A percentile compares a stretch with the other conserved stretches of the same genome.
These are phyloP conservation scores for Neurospora pannonica DNA, from an alignment of 495 filamentous ascomycete genomes.

Conservation along the genomic window DNA sequence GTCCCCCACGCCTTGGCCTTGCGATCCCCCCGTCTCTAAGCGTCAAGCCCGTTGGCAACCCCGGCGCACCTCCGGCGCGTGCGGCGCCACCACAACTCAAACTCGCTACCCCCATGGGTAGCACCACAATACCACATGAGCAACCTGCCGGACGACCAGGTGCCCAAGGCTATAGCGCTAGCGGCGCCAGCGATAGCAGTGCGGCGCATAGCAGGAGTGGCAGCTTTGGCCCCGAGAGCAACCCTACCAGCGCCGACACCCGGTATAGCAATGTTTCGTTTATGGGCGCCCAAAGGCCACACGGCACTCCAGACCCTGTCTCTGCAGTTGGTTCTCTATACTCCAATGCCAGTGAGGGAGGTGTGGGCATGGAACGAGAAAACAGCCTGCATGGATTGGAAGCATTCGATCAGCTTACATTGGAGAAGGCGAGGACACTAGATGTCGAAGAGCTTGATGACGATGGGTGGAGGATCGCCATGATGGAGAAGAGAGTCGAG, in stretches of 20 bases:
- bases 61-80: conserved; percentile 33
- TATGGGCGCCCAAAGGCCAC: conserved; percentile 43
- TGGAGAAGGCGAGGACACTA: conserved; percentile 69
- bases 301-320: conserved; percentile 70
- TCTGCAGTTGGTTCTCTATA: conserved; percentile 80
- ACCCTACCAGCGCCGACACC: conserved; percentile 72
- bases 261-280: conserved; percentile 69
- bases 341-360: conserved; percentile 58
- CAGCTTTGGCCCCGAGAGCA: conserved; percentile 63
- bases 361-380: conserved; percentile 64
- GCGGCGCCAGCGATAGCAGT: conserved; percentile 61
- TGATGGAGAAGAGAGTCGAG: conserved; percentile 73
- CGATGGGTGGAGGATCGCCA: conserved; percentile 87
- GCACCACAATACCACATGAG: conserved; percentile 54
- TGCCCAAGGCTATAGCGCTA: conserved; percentile 50
- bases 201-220: conserved; percentile 61
- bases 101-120: conserved; percentile 78
- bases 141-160: conserved; percentile 30
- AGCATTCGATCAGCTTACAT: conserved; percentile 60
- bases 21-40: conserved; percentile 80
- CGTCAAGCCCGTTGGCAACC: conserved; percentile 54
- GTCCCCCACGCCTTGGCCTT: conserved; percentile 72
- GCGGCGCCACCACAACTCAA: conserved; percentile 62
- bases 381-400: conserved; percentile 58
- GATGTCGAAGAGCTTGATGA: conserved; percentile 95